Percentiles rank a stretch among this genome's conserved stretches.
phyloP scores from a whole-genome alignment of 2,329 filamentous ascomycete genomes.

The Lomentospora prolificans region DNA sequence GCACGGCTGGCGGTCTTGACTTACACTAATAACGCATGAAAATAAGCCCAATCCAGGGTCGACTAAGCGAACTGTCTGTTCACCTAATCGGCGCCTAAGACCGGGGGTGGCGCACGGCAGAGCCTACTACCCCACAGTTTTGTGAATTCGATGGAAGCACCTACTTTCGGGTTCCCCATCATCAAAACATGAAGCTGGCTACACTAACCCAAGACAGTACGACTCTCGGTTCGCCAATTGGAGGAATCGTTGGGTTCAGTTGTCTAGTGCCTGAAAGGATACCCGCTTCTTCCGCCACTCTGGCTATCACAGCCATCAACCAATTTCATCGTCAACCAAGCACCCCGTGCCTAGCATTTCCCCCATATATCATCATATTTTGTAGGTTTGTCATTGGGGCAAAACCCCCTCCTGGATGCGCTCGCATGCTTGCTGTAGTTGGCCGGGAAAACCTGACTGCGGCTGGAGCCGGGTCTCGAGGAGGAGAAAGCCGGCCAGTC shows the following conservation, averaged over 20 bases:
- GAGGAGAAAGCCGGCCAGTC: background rate
- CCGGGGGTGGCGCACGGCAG: conserved; percentile 1
- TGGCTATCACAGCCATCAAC: background rate
- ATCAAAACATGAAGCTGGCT: background rate
- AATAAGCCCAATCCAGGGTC: no score
- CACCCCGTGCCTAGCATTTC: background rate
- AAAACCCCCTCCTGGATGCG: no score
- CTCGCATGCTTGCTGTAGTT: no score
- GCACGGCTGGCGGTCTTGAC: background rate
- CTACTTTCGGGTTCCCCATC: background rate
- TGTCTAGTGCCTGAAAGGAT: background rate
- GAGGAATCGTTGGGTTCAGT: background rate
- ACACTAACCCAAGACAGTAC: background rate
- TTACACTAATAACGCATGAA: no score
- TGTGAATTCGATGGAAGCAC: background rate
- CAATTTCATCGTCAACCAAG: background rate
- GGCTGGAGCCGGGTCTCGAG: background rate
- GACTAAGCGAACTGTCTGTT: no score
- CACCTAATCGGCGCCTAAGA: background rate
- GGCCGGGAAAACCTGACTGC: background rate
- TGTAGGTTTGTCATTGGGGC: no score
- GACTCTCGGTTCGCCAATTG: background rate
- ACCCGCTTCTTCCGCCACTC: background rate
- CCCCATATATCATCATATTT: no score
- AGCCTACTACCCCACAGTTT: background rate